Percentiles rank a stretch among this genome's conserved stretches.
phyloP scores from a whole-genome alignment of 2,329 filamentous ascomycete genomes.

The Sclerotinia glacialis region DNA sequence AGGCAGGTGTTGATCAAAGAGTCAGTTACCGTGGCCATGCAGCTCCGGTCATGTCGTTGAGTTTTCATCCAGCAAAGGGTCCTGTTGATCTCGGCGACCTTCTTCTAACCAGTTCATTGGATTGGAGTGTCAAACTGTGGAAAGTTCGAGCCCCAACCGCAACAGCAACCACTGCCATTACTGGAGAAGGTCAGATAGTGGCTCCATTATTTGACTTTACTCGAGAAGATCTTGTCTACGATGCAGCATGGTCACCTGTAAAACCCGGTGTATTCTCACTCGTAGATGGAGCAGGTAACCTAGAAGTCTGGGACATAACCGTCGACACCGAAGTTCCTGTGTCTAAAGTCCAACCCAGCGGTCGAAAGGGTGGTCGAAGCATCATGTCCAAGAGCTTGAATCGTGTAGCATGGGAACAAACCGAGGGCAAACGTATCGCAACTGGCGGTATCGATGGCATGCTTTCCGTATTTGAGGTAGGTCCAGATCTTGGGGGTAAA shows the following conservation, averaged over 20 bases:
- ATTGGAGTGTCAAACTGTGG: conserved; percentile 98
- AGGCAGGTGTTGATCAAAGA: conserved; percentile 88
- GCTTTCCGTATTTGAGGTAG: conserved; percentile 90
- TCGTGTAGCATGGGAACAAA: conserved; percentile 89
- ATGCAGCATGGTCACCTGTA: conserved; percentile 90
- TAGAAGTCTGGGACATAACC: conserved; percentile 95
- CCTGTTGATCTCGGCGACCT: conserved; percentile 93
- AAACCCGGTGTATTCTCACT: conserved; percentile 93
- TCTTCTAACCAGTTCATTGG: conserved; percentile 85
- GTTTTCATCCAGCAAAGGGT: conserved; percentile 90
- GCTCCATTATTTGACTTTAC: conserved; percentile 83
- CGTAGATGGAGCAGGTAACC: conserved; percentile 85
- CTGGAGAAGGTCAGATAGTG: conserved; percentile 51
- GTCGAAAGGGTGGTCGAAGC: conserved; percentile 61
- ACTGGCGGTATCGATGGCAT: conserved; percentile 90
- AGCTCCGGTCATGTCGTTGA: conserved; percentile 91
- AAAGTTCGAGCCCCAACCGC: conserved; percentile 81
- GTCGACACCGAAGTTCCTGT: conserved; percentile 90
- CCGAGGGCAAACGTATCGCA: conserved; percentile 81
- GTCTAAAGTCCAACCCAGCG: conserved; percentile 70
- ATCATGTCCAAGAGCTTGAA: conserved; percentile 85
- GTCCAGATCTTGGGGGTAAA: conserved; percentile 75
- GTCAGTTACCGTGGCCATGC: conserved; percentile 87
- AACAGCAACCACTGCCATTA: conserved; percentile 56
- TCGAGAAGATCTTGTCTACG: conserved; percentile 94